Evolutionary conservation across 208 protist species (phyloP), one percentile per base, ranked within the genome.

Genomic region (Trypanosomatidae sp.): DNA sequence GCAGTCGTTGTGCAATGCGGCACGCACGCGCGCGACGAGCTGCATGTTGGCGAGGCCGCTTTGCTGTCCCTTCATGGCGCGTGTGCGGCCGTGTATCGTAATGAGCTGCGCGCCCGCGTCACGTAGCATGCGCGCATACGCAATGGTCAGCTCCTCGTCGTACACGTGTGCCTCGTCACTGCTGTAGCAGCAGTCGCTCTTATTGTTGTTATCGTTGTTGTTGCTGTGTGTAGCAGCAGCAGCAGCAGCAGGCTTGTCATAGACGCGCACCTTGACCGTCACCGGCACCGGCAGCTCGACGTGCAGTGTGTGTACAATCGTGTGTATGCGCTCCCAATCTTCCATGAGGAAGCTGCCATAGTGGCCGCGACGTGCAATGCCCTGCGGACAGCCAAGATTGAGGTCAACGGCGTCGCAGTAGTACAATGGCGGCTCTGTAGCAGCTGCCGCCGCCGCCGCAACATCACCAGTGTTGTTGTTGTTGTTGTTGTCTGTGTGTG

Each of bases 341-440:
- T 94, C 81, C 82, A 91, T 91, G 8, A 97, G 64, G 47, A 92
- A 97, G 6, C 79, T 68, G 28, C 92, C 88, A 63, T 95, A 97
- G 61, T 86, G 58, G 2, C 92, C 89, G 19, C 79, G 84, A 32
- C 76, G 56, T 28, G 92, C 89, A 35, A 97, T 95, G 21, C 81
- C 73, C 52, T 97, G 88, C n/a, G 89, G 89, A 48, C 92, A 97
- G 42, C 86, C 88, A 10, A 96, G 59, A 41, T 95, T 95, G 23
- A 95, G 33, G 39, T 96, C 86, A 18, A 96, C 67, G 1, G 84
- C 89, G 53, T 89, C 83, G 48, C 83, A 92, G 35, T 72, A 45
- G 38, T 70, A 75, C 20, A 61, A 37, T 51, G 57, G 13, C 15
- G 25, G 19, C 33, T 37, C 52, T 33, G 3, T 39, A 45, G 28